Evolutionary conservation across 2,329 filamentous ascomycete genomes (phyloP), one percentile per base, ranked within the genome.

Genomic region (Rhinocladiella similis): DNA sequence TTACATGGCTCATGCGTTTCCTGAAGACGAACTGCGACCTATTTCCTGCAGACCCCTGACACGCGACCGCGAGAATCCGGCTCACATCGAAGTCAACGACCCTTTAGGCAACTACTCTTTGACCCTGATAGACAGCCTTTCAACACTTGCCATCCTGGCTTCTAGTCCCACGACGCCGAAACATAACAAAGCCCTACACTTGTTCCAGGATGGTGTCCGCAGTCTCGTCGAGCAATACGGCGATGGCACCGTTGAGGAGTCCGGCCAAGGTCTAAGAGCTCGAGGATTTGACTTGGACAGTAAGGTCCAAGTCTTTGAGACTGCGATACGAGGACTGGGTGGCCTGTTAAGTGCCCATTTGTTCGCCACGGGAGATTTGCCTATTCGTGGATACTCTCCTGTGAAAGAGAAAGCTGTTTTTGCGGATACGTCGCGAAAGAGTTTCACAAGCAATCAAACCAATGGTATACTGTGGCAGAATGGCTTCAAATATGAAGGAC

Each of bases 251-350:
- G 74, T 79, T 7, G 87, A 89, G 2, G 78, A 83, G 13, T 80
- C 80, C 4, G 90, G 89, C 5, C 80, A 83, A 67, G 93, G 93
- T 3, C 78, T 82, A 55, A 81, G 91, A 62, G 86, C 86, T 3
- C 83, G 85, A 53, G 94, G 91, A 0, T 99, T 99, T 67, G 91
- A 99, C 72, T 78, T 96, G 39, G 93, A 99, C 73, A 96, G 92
- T 76, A 99, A 97, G 74, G 94, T 99, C 1, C 93, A 99, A 75
- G 91, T 99, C 38, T 99, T 99, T 68, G 94, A 99, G 77, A 97
- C 93, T 0, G 93, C 96, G 35, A 99, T 99, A 65, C 83, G 94
- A 56, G 94, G 93, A 14, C 83, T 96, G 45, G 94, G 94, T 13
- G 94, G 94, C 0, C 77, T 99, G 54, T 75, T 99, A 63, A 97